Base-by-base conservation (phyloP, 176 grass and related monocot genomes). In the Dactylis glomerata region DNA sequence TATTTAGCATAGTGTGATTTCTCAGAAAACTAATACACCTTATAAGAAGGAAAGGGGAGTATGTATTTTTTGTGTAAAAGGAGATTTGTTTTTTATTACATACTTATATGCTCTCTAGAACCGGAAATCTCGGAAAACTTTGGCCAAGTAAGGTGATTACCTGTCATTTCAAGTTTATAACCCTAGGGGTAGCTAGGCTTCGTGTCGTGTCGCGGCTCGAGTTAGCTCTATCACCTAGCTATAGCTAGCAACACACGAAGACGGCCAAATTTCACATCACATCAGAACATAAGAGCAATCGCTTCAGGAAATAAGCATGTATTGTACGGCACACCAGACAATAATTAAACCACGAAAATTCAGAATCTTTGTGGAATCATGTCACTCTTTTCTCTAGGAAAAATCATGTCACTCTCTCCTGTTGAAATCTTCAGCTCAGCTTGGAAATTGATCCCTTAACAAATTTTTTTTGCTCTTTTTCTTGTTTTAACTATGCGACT, bases 201-300 rank as follows among this genome's bases (percentile, higher is more conserved):
- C 31, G 51, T 81, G 71, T 86, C 78, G 78, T 82, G 88, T 86
- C 51, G 32, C 51, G 32, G 52, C 26, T 81, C 66, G 15, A 47
- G 47, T 67, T 46, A 67, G 34, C 28, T 46, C 22, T 33, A 46
- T 46, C 38, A 26, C 68, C 37, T 54, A 40, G 45, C 44, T 79
- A 57, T 41, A 32, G 49, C 59, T 34, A 38, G 36, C 38, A n/a
- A 7, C 77, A 61, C 41, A 36, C 52, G 15, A 59, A 50, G 13
- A 20, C 62, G 9, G 70, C 62, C 62, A 40, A 86, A 86, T 50
- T 89, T 85, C 32, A 68, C 69, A 33, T 81, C 82, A 76, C 17
- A 75, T 62, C 27, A 23, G n/a, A n/a, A n/a, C 45, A 23, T 65
- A 65, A 54, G 3, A 27, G 10, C 59, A 10, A 38, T 77, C 30